Base-by-base conservation (phyloP, 169 alveolate species). In the Eimeria tenella region DNA sequence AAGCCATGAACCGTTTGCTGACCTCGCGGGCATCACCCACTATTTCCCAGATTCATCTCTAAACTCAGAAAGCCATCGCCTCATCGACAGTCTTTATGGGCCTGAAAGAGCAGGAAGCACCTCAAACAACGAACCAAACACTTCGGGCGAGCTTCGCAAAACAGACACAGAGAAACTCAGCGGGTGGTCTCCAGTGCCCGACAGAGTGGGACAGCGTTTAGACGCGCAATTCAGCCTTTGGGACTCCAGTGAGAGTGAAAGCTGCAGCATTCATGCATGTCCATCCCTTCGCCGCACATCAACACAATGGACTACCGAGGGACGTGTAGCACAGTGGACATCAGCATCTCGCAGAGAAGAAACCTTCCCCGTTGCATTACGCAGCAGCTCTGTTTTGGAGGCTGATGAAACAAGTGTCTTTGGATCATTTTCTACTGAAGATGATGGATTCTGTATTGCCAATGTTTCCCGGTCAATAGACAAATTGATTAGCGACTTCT, bases 391-490 rank as follows among this genome's bases (percentile, higher is more conserved):
- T 63, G 7, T 2, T 52, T 25, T 49, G 11, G 21, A 6, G 5
- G 50, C 49, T n/a, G 62, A n/a, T 52, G 19, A 13, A 42, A 42
- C 55, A 19, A 13, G 83, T 0, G 60, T 5, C 15, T 10, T 25
- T 11, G 68, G 42, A 19, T 17, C 10, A 19, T n/a, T 4, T 50
- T 0, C 50, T 6, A 19, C 86, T 3, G 50, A 75, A n/a, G 11
- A 75, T 0, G 65, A 50, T 17, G 90, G 31, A n/a, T 82, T 82
- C 25, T 55, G 58, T 52, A 1, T 82, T 21, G 21, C 90, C 31
- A 82, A 82, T 52, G 90, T 82, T 11, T 82, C 90, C 19, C 74
- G 31, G 21, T 58, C 90, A 50, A 82, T 82, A 49, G 90, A 82
- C 73, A 82, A 58, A 25, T 8, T 58, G 3, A 82, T 82, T 17